Evolutionary conservation across 140 eudicot species (phyloP), one percentile per base, ranked within the genome.

Genomic region (Flaveria floridana): DNA sequence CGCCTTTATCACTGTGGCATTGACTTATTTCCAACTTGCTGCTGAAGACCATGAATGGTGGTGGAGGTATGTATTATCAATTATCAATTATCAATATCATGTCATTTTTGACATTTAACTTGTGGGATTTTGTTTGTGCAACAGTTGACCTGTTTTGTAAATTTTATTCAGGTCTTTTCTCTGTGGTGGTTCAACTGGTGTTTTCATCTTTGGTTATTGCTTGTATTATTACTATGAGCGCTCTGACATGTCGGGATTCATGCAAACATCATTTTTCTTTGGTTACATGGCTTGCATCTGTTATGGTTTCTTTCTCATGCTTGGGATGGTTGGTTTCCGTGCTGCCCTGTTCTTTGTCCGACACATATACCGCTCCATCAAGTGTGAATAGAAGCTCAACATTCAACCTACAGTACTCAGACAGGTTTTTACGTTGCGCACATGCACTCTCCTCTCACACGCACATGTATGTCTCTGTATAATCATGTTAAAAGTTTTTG

Each of bases 1-100:
- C 57, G 97, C 97, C 52, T 88, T 91, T 28, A 86, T 91, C 67
- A 86, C 95, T 0, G 97, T 91, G 48, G 97, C 95, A 1, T 76
- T 91, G 92, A 91, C 95, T 3, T 91, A 91, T 70, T 86, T 91
- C 84, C 97, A 91, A 82, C 97, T 91, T 83, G 95, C 97, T 76
- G 95, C 92, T 4, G 97, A 88, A 76, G 95, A 91, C 79, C 97
- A 91, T 80, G 86, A 85, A 73, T 91, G 97, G 97, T 91, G 97
- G 97, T 91, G 96, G 97, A 91, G 97, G 97, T 91, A 86, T 50
- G 85, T 66, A 8, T 58, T 37, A 61, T 71, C 53, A 9, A n/a
- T n/a, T n/a, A n/a, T n/a, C n/a, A n/a, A n/a, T n/a, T n/a, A n/a
- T n/a, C n/a, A n/a, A n/a, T n/a, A n/a, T n/a, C n/a, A n/a, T n/a